A percentile compares a stretch with the other conserved stretches of the same genome.
phyloP scores from a whole-genome alignment of 257 asterid genomes.

The Prunella vulgaris region DNA sequence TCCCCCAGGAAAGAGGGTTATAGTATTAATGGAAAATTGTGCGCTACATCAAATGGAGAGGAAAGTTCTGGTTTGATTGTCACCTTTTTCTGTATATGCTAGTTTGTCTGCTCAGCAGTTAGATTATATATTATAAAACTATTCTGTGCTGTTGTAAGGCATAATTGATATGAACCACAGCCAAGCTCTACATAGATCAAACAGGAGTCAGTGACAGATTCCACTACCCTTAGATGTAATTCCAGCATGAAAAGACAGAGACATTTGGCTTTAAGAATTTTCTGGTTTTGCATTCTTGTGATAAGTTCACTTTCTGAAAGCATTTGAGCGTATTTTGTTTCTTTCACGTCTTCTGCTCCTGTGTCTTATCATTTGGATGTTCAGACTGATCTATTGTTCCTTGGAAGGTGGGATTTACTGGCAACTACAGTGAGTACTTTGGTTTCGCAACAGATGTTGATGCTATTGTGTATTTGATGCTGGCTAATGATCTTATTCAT shows the following conservation, averaged over 20 bases:
- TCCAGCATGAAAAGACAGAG: background rate
- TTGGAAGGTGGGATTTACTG: slow-evolving; percentile 76
- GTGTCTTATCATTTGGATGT: slow-evolving; percentile 8
- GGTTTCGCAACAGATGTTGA: slow-evolving; percentile 87
- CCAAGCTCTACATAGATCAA: background rate
- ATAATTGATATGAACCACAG: background rate
- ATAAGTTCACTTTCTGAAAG: slow-evolving; percentile 2
- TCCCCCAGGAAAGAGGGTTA: too few species aligned
- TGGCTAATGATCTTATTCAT: slow-evolving; percentile 88
- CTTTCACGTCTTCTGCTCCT: slow-evolving; percentile 2
- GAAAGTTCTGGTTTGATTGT: background rate
- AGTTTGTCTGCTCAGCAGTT: background rate
- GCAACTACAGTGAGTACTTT: slow-evolving; percentile 87
- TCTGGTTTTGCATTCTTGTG: background rate
- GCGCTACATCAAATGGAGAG: background rate
- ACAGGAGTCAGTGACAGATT: background rate
- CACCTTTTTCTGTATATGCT: background rate
- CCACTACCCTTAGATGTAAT: slow-evolving; percentile 2
- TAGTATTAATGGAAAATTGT: background rate
- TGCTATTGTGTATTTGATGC: slow-evolving; percentile 95
- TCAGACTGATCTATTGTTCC: slow-evolving; percentile 25
- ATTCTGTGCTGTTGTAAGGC: background rate
- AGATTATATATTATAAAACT: background rate
- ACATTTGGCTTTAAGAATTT: slow-evolving; percentile 7
- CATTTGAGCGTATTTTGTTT: slow-evolving; percentile 14